Evolutionary conservation across 192 early-diverging fungal genomes (phyloP).

Genomic region (Allomyces macrogynus): DNA sequence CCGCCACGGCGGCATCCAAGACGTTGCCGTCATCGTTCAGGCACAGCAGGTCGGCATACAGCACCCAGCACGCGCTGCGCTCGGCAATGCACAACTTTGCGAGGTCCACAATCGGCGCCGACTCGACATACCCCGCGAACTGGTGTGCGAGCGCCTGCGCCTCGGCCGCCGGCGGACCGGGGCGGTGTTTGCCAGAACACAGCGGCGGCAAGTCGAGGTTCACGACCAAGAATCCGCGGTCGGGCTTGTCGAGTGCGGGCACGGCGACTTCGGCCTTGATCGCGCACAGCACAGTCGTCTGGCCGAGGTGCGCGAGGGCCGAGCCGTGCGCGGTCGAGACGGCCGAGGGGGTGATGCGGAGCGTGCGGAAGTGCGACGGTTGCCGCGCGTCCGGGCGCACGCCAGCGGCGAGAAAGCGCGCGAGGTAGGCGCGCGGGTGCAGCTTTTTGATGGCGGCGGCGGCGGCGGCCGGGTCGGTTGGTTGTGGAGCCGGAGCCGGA

Average conservation of each 20-base stretch:
- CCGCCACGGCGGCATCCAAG: slow-evolving; percentile 62
- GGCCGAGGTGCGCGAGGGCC: slow-evolving; percentile 66
- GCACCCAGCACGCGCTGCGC: slow-evolving; percentile 62
- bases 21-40: slow-evolving; percentile 80
- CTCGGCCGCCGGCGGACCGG: slow-evolving; percentile 64
- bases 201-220: slow-evolving; percentile 86
- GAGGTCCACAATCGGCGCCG: slow-evolving; percentile 38
- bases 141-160: slow-evolving; percentile 59
- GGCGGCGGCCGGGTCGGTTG: too few species aligned
- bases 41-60: slow-evolving; percentile 77
- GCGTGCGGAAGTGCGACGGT: not conserved
- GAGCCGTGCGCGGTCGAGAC: slow-evolving; percentile 70
- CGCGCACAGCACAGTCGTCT: slow-evolving; percentile 77
- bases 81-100: slow-evolving; percentile 55
- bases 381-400: not conserved
- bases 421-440: not conserved
- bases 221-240: slow-evolving; percentile 65
- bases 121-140: slow-evolving; percentile 25
- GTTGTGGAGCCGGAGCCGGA: too few species aligned
- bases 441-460: not conserved
- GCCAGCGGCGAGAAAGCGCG: not conserved
- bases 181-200: slow-evolving; percentile 59
- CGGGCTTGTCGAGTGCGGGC: slow-evolving; percentile 43
- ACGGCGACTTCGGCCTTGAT: slow-evolving; percentile 85
- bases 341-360: slow-evolving; percentile 1